Base-by-base conservation (phyloP, 1,284 basidiomycete species). In the Leccinum fuscescens region DNA sequence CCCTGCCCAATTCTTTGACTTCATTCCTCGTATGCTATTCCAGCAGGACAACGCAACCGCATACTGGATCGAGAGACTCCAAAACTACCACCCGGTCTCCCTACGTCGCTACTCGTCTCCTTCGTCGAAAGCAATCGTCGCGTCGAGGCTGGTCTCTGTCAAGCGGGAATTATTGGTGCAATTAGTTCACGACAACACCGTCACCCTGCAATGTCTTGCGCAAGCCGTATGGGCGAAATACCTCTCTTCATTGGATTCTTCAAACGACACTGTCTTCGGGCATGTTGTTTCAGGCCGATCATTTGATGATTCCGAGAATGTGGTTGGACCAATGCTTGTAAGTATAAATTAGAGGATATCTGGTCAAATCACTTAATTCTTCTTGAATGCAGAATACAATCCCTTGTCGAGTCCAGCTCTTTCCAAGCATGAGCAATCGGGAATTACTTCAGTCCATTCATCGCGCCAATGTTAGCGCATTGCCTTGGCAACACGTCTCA, bases 291-390 rank as follows among this genome's bases (percentile, higher is more conserved):
- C 81, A 12, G 81, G 82, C 37, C 71, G 81, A 60, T 77, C 72
- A 54, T 68, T 79, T 7, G 72, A 75, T 22, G 74, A 72, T 39
- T 75, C 79, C 4, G 81, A 82, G 63, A 69, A 76, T 27, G 79
- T 81, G 3, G 74, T 83, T 54, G 81, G 81, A 1, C 81, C 81
- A 8, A 77, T 82, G 62, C 69, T 83, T 61, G 81, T 82, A 57
- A 68, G 79, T 74, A 15, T 31, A 35, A 29, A 27, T 27, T 27
- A 27, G 15, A 24, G 22, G 27, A 42, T 53, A 31, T 39, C 17
- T 24, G 20, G 22, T 42, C 14, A 54, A 50, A 44, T 29, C 27
- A 29, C 27, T 29, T 0, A 29, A 29, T 24, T 51, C 2, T 8
- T 46, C 20, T 55, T 35, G 33, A 51, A 52, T 44, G 29, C 37